Percentiles rank a stretch among this genome's conserved stretches.
Conservation (phyloP, 345 rosid genomes). For the Camelina sativa region DNA sequence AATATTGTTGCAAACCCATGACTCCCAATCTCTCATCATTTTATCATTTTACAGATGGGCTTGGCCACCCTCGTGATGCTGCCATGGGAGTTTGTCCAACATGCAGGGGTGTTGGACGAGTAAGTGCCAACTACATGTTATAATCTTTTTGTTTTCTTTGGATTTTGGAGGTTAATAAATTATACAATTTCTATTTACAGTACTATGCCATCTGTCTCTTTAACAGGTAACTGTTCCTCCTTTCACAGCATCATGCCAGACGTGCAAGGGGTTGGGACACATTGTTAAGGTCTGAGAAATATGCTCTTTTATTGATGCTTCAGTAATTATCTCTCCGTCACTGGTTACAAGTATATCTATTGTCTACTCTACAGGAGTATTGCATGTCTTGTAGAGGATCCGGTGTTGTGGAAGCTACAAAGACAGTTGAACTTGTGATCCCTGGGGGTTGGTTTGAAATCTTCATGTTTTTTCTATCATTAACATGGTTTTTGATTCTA, state of each 20-base stretch:
- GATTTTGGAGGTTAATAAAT: slow-evolving; percentile 17
- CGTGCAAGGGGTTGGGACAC: slow-evolving; percentile 75
- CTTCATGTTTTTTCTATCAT: slow-evolving; percentile 24
- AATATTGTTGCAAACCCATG: slow-evolving; percentile 24
- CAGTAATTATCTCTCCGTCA: slow-evolving; percentile 23
- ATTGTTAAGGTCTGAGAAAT: slow-evolving; percentile 64
- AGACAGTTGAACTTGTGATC: slow-evolving; percentile 67
- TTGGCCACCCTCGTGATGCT: slow-evolving; percentile 72
- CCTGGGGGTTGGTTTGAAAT: slow-evolving; percentile 70
- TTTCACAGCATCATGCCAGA: slow-evolving; percentile 77
- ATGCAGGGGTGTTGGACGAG: slow-evolving; percentile 87
- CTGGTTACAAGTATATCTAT: slow-evolving; percentile 15
- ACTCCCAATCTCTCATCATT: slow-evolving; percentile 22
- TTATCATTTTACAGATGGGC: slow-evolving; percentile 66
- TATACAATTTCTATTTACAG: slow-evolving; percentile 22
- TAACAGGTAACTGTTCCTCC: slow-evolving; percentile 90
- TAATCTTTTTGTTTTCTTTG: slow-evolving; percentile 13
- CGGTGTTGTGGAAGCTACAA: slow-evolving; percentile 77
- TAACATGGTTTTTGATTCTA: slow-evolving; percentile 16
- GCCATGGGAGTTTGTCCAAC: slow-evolving; percentile 63
- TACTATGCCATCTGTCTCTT: slow-evolving; percentile 32
- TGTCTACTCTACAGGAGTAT: slow-evolving; percentile 55
- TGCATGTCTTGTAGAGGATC: slow-evolving; percentile 78
- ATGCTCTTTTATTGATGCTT: slow-evolving; percentile 33
- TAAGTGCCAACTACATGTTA: slow-evolving; percentile 53